Conservation (phyloP, 495 filamentous ascomycete species). For the Lepidopterella palustris region DNA sequence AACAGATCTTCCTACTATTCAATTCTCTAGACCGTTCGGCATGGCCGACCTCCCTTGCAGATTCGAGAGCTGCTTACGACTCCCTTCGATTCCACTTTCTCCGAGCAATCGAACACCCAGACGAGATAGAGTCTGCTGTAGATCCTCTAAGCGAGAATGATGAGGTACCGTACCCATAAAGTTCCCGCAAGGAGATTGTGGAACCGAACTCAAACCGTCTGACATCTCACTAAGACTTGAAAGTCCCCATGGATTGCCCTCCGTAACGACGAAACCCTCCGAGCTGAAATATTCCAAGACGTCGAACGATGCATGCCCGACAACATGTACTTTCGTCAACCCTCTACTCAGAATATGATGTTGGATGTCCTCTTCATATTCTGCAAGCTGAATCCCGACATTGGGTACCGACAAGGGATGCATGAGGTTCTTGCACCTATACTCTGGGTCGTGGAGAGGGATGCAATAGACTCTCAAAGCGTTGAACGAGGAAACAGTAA, state of each 20-base stretch:
- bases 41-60: slow-evolving; percentile 61
- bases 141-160: slow-evolving; percentile 87
- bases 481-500: slow-evolving; percentile 2
- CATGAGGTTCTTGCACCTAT: slow-evolving; percentile 91
- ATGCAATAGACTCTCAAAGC: slow-evolving; percentile 56
- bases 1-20: slow-evolving; percentile 74
- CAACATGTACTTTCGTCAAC: slow-evolving; percentile 78
- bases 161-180: slow-evolving; percentile 49
- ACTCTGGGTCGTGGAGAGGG: slow-evolving; percentile 77
- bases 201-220: slow-evolving; percentile 22
- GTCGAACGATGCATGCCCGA: slow-evolving; percentile 91
- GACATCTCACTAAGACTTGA: slow-evolving; percentile 40
- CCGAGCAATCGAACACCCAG: slow-evolving; percentile 71
- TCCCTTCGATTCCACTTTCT: slow-evolving; percentile 68
- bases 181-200: background rate
- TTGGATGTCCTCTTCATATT: slow-evolving; percentile 88
- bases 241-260: slow-evolving; percentile 87
- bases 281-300: slow-evolving; percentile 91
- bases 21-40: slow-evolving; percentile 55
- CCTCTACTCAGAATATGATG: slow-evolving; percentile 70
- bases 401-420: slow-evolving; percentile 95
- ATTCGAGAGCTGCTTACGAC: slow-evolving; percentile 66
- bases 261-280: slow-evolving; percentile 73
- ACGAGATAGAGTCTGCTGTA: slow-evolving; percentile 62
- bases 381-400: slow-evolving; percentile 82